These are phyloP conservation scores for Euryodendron excelsum DNA, from an alignment of 148 eudicot species.

Conservation along the genomic window DNA sequence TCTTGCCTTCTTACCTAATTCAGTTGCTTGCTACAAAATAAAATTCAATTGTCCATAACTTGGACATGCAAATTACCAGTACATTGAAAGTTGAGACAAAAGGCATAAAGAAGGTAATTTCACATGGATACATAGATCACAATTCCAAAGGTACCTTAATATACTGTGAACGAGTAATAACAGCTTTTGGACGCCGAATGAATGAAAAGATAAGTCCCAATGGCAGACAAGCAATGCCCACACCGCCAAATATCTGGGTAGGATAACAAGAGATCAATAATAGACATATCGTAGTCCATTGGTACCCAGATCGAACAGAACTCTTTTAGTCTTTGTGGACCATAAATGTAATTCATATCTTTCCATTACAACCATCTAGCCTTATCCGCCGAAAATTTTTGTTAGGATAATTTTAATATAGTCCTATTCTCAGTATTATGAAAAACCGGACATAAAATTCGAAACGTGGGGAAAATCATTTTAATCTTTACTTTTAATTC, in stretches of 20 bases:
- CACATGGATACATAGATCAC: not conserved
- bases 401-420: not conserved
- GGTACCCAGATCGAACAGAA: not conserved
- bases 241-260: slow-evolving; percentile 90
- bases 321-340: not conserved
- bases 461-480: not conserved
- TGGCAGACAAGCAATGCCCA: slow-evolving; percentile 96
- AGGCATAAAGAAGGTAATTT: not conserved
- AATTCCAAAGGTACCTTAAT: slow-evolving; percentile 63
- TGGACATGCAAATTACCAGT: not conserved
- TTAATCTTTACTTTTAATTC: not conserved
- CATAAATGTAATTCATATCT: not conserved
- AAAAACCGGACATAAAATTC: not conserved
- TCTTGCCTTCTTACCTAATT: slow-evolving; percentile 91
- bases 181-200: slow-evolving; percentile 95
- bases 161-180: slow-evolving; percentile 97
- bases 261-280: slow-evolving; percentile 9
- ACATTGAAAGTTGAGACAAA: not conserved
- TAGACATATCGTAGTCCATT: not conserved
- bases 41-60: slow-evolving; percentile 12
- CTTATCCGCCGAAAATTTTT: not conserved
- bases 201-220: slow-evolving; percentile 89
- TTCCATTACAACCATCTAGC: not conserved
- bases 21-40: slow-evolving; percentile 80
- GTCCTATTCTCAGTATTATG: not conserved